These are phyloP conservation scores for Vishniacozyma victoriae DNA, from an alignment of 768 basidiomycete species.

Conservation along the genomic window DNA sequence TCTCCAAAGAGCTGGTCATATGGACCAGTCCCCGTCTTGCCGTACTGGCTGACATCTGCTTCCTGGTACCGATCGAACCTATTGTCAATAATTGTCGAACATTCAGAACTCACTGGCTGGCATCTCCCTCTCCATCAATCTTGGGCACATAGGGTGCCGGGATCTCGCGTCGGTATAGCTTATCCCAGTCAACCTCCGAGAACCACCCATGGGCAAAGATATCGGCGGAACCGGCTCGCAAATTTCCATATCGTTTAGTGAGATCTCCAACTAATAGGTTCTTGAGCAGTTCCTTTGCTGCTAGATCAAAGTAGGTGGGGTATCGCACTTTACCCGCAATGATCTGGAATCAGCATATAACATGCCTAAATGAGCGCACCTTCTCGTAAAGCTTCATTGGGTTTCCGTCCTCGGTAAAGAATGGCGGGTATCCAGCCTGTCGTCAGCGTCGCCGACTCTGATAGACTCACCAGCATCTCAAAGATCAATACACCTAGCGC, in stretches of 20 bases:
- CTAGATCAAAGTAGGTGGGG: slow-evolving; percentile 47
- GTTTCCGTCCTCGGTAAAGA: slow-evolving; percentile 49
- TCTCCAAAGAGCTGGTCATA: slow-evolving; percentile 67
- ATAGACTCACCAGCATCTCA: slow-evolving; percentile 47
- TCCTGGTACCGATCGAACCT: slow-evolving; percentile 51
- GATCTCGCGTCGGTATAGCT: slow-evolving; percentile 73
- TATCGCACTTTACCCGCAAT: slow-evolving; percentile 48
- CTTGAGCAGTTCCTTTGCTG: slow-evolving; percentile 48
- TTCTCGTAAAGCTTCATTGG: slow-evolving; percentile 50
- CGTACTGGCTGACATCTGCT: slow-evolving; percentile 49
- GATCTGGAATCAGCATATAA: slow-evolving; percentile 27
- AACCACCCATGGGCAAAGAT: slow-evolving; percentile 56
- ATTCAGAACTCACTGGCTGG: slow-evolving; percentile 57
- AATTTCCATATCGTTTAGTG: slow-evolving; percentile 48
- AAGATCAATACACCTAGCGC: slow-evolving; percentile 48
- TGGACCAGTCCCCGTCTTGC: slow-evolving; percentile 46
- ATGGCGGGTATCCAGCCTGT: slow-evolving; percentile 49
- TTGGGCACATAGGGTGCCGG: slow-evolving; percentile 92
- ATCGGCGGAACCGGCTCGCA: slow-evolving; percentile 46
- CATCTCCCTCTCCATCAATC: slow-evolving; percentile 87
- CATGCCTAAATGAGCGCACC: slow-evolving; percentile 22
- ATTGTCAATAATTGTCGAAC: slow-evolving; percentile 1
- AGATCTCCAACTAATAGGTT: slow-evolving; percentile 47
- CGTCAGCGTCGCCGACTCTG: not conserved
- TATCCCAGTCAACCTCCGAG: slow-evolving; percentile 85